Percentiles rank a stretch among this genome's conserved stretches.
These are phyloP conservation scores for Mrakia gelida DNA, from an alignment of 768 basidiomycete genomes.

Conservation along the genomic window DNA sequence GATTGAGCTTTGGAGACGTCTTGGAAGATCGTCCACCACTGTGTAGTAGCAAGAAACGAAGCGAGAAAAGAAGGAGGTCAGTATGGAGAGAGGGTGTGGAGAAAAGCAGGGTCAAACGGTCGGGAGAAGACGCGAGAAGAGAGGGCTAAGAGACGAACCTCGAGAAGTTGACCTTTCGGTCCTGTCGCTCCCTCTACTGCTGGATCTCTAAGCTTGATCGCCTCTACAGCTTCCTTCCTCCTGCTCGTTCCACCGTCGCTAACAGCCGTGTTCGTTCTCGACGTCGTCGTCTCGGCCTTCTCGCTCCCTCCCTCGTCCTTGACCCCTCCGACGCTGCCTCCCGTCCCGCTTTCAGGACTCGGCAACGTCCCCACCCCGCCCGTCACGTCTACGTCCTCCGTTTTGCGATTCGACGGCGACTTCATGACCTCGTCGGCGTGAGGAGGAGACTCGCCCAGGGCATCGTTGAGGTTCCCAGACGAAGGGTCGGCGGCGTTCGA, in stretches of 20 bases:
- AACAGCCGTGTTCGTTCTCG: neutral
- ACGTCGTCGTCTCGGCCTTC: neutral
- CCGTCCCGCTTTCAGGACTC: conserved; percentile 15
- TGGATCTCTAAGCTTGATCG: neutral
- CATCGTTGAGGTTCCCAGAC: neutral
- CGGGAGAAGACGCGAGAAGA: neutral
- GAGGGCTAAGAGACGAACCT: neutral
- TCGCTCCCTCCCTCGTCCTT: neutral
- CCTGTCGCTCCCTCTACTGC: neutral
- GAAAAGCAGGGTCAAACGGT: neutral
- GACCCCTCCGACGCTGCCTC: neutral
- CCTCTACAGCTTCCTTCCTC: neutral
- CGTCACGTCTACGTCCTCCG: neutral
- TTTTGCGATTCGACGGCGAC: neutral
- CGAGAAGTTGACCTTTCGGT: neutral
- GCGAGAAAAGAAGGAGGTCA: neutral
- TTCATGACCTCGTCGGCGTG: neutral
- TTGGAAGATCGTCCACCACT: conserved; percentile 11
- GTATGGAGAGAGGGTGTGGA: neutral
- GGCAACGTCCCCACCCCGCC: neutral
- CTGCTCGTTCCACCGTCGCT: neutral
- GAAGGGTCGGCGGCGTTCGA: neutral
- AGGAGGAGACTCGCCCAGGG: neutral
- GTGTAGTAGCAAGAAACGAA: too few relatives aligned
- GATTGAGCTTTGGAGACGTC: conserved; percentile 6